These are phyloP conservation scores for Pestalotiopsis sp. DNA, from an alignment of 2,329 filamentous ascomycete species.

Conservation along the genomic window DNA sequence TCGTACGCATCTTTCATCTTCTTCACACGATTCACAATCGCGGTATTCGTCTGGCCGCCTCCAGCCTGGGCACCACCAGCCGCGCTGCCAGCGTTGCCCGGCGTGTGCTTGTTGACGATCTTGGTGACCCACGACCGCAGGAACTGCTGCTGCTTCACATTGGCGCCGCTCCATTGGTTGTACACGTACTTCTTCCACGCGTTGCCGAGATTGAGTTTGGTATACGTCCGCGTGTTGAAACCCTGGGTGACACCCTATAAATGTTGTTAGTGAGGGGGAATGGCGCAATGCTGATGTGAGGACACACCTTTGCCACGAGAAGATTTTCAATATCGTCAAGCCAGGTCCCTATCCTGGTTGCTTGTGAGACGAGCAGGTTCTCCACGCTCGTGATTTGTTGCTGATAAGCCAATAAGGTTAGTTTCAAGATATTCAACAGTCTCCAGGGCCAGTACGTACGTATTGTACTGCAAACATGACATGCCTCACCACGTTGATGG, in stretches of 20 bases:
- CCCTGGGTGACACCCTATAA: not conserved
- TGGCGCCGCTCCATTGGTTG: not conserved
- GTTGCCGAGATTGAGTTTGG: not conserved
- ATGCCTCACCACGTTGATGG: not conserved
- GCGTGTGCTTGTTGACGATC: constrained; percentile 1
- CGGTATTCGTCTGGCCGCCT: not conserved
- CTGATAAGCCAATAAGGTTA: not conserved
- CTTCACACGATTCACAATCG: constrained; percentile 1
- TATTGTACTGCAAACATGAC: not conserved
- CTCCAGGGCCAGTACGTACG: not conserved
- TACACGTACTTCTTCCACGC: not conserved
- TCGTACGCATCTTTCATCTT: constrained; percentile 3
- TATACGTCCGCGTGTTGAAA: not conserved
- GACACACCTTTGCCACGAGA: not conserved
- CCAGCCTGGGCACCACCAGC: not conserved
- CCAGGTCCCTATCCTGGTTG: not conserved
- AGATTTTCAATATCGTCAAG: not conserved
- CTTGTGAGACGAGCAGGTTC: not conserved
- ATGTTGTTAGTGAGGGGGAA: not conserved
- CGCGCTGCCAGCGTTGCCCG: not conserved
- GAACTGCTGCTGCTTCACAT: not conserved
- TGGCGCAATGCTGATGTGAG: not conserved
- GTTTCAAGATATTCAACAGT: not conserved
- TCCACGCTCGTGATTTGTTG: not conserved
- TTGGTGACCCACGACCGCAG: not conserved